These are phyloP conservation scores for Aspergillus sp. DNA, from an alignment of 2,329 filamentous ascomycete genomes.

Conservation along the genomic window DNA sequence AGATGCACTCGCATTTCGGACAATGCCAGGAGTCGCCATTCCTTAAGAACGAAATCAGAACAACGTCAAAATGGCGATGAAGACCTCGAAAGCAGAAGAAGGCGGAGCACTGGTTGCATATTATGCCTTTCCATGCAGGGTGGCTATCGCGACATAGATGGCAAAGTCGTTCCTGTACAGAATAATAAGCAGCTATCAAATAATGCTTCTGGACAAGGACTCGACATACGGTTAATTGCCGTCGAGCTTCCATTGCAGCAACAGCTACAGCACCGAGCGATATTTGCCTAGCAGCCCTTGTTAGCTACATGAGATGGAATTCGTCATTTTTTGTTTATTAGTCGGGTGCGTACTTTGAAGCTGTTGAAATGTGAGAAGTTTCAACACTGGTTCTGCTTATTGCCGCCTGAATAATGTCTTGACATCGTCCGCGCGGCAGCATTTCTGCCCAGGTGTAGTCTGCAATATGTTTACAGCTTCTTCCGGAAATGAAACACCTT, in stretches of 20 bases:
- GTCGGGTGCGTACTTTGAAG: constrained; percentile 5
- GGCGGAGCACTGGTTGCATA: constrained; percentile 32
- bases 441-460: constrained; percentile 36
- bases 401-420: constrained; percentile 17
- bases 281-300: constrained; percentile 4
- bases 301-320: background rate
- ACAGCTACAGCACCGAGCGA: constrained; percentile 24
- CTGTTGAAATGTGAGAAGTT: background rate
- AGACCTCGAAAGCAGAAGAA: constrained; percentile 40
- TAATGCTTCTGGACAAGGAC: constrained; percentile 9
- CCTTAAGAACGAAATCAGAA: constrained; percentile 30
- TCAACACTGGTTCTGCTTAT: background rate
- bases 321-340: background rate
- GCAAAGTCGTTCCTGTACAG: constrained; percentile 30
- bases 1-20: constrained; percentile 34
- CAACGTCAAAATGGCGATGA: constrained; percentile 37
- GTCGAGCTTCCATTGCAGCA: constrained; percentile 24
- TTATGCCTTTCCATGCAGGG: constrained; percentile 35
- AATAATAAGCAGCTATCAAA: background rate
- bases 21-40: constrained; percentile 31
- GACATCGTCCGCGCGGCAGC: constrained; percentile 28
- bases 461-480: constrained; percentile 34
- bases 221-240: constrained; percentile 22
- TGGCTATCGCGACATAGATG: constrained; percentile 39
- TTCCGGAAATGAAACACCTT: constrained; percentile 35